A percentile compares a stretch with the other conserved stretches of the same genome.
These are phyloP conservation scores for Sinapis alba DNA, from an alignment of 441 rosid species.

Conservation along the genomic window DNA sequence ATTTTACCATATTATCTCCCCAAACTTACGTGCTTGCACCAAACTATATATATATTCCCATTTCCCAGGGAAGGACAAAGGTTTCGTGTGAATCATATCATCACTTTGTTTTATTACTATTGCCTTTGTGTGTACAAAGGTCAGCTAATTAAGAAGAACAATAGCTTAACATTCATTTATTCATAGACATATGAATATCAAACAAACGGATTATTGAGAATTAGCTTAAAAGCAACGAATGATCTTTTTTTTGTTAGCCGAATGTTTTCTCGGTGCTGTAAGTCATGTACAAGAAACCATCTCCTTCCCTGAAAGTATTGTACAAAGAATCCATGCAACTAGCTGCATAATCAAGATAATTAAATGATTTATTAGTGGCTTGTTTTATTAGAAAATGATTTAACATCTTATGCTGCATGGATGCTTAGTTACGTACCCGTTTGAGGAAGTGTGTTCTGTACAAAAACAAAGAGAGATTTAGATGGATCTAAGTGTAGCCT, in stretches of 20 bases:
- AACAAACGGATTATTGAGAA: slow-evolving; percentile 31
- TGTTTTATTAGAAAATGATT: neutral
- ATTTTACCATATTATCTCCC: slow-evolving; percentile 26
- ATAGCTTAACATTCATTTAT: slow-evolving; percentile 37
- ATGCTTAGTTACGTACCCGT: slow-evolving; percentile 50
- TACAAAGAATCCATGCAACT: slow-evolving; percentile 66
- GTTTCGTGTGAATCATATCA: slow-evolving; percentile 39
- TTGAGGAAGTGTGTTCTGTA: slow-evolving; percentile 84
- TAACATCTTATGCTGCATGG: neutral
- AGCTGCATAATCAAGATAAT: slow-evolving; percentile 44
- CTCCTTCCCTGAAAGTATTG: slow-evolving; percentile 78
- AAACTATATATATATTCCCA: neutral
- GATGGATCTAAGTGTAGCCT: slow-evolving; percentile 74
- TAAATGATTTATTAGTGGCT: neutral
- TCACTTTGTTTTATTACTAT: slow-evolving; percentile 18
- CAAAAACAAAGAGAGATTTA: slow-evolving; percentile 86
- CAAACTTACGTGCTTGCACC: slow-evolving; percentile 36
- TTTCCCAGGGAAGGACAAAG: neutral
- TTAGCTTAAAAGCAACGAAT: neutral
- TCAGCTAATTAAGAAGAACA: slow-evolving; percentile 22
- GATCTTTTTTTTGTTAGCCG: slow-evolving; percentile 41
- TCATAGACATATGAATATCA: slow-evolving; percentile 30
- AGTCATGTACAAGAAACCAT: slow-evolving; percentile 90
- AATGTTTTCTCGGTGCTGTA: slow-evolving; percentile 96
- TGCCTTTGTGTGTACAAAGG: slow-evolving; percentile 32